Conservation (phyloP, 352 stramenopile genomes). For the Globisporangium iwayamae region DNA sequence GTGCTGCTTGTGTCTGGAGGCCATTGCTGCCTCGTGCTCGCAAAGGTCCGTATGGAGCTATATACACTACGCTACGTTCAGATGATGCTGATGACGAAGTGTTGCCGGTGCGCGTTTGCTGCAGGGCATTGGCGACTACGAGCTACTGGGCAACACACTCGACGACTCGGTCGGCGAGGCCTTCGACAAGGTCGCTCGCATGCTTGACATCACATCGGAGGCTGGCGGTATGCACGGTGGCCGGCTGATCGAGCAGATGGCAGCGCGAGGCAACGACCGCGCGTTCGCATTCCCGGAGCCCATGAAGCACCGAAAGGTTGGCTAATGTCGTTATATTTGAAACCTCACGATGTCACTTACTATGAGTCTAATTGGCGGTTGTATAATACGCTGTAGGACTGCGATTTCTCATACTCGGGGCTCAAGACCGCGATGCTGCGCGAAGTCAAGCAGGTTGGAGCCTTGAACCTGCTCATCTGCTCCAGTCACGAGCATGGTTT, state of each 20-base stretch:
- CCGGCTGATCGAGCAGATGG: constrained; percentile 93
- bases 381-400: constrained; percentile 61
- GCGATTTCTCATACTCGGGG: constrained; percentile 97
- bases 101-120: constrained; percentile 15
- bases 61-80: not conserved
- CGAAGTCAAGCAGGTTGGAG: constrained; percentile 53
- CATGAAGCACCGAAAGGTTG: constrained; percentile 79
- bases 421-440: constrained; percentile 96
- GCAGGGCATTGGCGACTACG: constrained; percentile 89
- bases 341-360: not conserved
- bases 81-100: too few relatives aligned
- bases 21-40: constrained; percentile 97
- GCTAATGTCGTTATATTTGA: not conserved
- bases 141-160: constrained; percentile 94
- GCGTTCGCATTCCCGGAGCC: constrained; percentile 91
- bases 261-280: constrained; percentile 86
- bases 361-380: not conserved
- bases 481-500: not conserved
- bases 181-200: constrained; percentile 97
- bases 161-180: constrained; percentile 98
- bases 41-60: constrained; percentile 28
- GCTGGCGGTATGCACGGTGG: constrained; percentile 77
- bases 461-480: not conserved
- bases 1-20: constrained; percentile 97
- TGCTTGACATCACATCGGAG: constrained; percentile 84